Evolutionary conservation across 495 filamentous ascomycete genomes (phyloP).

Genomic region (Penicillium lagena): DNA sequence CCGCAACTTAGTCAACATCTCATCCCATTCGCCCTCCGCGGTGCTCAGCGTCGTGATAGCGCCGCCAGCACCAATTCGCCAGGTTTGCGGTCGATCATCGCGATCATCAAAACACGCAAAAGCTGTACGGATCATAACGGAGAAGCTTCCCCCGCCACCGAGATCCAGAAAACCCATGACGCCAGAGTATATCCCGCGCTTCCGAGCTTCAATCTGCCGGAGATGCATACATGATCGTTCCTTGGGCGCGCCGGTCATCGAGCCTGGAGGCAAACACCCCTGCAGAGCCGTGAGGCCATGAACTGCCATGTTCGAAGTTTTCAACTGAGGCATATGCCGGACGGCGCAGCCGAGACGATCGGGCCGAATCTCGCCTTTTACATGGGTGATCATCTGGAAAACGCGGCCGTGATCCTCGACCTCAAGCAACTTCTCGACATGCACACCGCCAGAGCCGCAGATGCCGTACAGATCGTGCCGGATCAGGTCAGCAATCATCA

Average conservation of each 20-base stretch:
- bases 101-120: slow-evolving; percentile 51
- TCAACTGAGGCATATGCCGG: slow-evolving; percentile 25
- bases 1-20: slow-evolving; percentile 80
- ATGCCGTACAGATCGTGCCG: slow-evolving; percentile 85
- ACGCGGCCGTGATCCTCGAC: slow-evolving; percentile 89
- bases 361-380: slow-evolving; percentile 58
- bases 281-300: slow-evolving; percentile 72
- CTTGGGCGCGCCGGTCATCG: slow-evolving; percentile 95
- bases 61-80: slow-evolving; percentile 84
- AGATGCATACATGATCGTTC: slow-evolving; percentile 82
- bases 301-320: slow-evolving; percentile 33
- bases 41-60: slow-evolving; percentile 79
- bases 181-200: slow-evolving; percentile 78
- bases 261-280: slow-evolving; percentile 74
- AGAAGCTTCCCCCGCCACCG: slow-evolving; percentile 79
- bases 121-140: slow-evolving; percentile 75
- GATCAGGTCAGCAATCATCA: slow-evolving; percentile 97
- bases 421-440: slow-evolving; percentile 64
- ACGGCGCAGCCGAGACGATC: slow-evolving; percentile 29
- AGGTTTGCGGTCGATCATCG: slow-evolving; percentile 51
- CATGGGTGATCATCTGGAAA: slow-evolving; percentile 83
- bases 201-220: slow-evolving; percentile 53
- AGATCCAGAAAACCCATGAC: slow-evolving; percentile 86
- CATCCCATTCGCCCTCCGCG: slow-evolving; percentile 74
- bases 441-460: slow-evolving; percentile 58